Percentiles rank a stretch among this genome's conserved stretches.
These are phyloP conservation scores for Lasiosphaeria ovina DNA, from an alignment of 495 filamentous ascomycete genomes.

Conservation along the genomic window DNA sequence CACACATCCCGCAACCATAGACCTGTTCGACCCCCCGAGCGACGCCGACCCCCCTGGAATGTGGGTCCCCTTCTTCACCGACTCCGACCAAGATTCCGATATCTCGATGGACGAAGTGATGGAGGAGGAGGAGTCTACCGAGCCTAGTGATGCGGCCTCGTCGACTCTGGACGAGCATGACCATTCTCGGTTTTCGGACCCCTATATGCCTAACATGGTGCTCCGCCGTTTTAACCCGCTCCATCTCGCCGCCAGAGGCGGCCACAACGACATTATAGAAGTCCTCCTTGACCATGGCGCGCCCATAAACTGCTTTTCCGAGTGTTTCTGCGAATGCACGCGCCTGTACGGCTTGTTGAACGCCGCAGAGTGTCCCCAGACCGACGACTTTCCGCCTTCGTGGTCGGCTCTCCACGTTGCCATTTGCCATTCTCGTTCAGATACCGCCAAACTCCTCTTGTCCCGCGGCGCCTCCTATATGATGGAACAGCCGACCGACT, in stretches of 20 bases:
- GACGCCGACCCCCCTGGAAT: conserved; percentile 13
- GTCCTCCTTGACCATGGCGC: conserved; percentile 34
- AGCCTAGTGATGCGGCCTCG: conserved; percentile 13
- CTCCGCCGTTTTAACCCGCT: conserved; percentile 27
- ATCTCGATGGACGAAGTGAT: conserved; percentile 18
- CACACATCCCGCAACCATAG: conserved; percentile 17
- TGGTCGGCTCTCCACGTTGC: conserved; percentile 41
- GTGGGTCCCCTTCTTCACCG: conserved; percentile 1
- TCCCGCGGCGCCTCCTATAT: conserved; percentile 29
- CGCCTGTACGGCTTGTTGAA: conserved; percentile 26
- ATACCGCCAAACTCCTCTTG: conserved; percentile 34
- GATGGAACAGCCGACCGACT: conserved; percentile 19
- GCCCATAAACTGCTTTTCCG: conserved; percentile 20
- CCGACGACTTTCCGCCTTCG: neutral
- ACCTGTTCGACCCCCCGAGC: conserved; percentile 17
- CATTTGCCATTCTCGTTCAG: conserved; percentile 33
- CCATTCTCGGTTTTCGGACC: neutral
- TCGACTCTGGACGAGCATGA: conserved; percentile 15
- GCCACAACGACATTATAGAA: conserved; percentile 31
- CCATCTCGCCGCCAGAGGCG: conserved; percentile 37
- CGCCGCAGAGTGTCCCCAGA: conserved; percentile 18
- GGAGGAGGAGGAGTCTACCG: neutral
- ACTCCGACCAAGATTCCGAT: conserved; percentile 20
- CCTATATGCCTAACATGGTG: neutral
- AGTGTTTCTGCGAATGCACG: conserved; percentile 32